phyloP scores from a whole-genome alignment of 2,329 filamentous ascomycete species.

The Claviceps humidiphila region DNA sequence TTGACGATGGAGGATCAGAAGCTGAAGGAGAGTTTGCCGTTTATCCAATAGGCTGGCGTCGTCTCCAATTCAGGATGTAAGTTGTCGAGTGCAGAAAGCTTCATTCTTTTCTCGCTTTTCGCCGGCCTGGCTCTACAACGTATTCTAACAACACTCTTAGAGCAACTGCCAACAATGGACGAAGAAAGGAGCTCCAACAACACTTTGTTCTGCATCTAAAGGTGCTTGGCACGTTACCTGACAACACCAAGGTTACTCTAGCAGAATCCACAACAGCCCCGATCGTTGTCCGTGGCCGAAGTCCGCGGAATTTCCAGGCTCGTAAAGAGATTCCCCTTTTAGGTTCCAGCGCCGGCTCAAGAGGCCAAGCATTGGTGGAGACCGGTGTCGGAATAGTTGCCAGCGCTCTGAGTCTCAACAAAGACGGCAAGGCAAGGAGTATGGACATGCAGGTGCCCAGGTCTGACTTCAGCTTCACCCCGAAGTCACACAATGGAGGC shows the following conservation, averaged over 20 bases:
- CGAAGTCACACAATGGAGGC: slow-evolving; percentile 40
- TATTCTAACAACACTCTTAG: slow-evolving; percentile 24
- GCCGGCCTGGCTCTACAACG: no score
- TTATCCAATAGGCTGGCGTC: slow-evolving; percentile 88
- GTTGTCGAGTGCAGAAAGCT: slow-evolving; percentile 26
- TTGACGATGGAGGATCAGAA: slow-evolving; percentile 45
- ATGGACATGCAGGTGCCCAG: slow-evolving; percentile 43
- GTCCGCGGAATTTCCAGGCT: slow-evolving; percentile 87
- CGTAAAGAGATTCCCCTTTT: slow-evolving; percentile 84
- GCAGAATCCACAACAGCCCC: slow-evolving; percentile 78
- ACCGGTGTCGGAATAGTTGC: slow-evolving; percentile 48
- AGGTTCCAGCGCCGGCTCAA: slow-evolving; percentile 60
- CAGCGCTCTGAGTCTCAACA: slow-evolving; percentile 40
- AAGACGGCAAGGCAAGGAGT: slow-evolving; percentile 36
- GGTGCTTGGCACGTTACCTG: slow-evolving; percentile 69
- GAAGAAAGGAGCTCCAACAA: slow-evolving; percentile 88
- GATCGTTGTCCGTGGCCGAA: slow-evolving; percentile 86
- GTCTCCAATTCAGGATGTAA: slow-evolving; percentile 77
- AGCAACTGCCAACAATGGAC: slow-evolving; percentile 90
- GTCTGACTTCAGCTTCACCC: slow-evolving; percentile 45
- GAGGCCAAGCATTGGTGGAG: slow-evolving; percentile 62
- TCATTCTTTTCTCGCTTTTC: slow-evolving; percentile 14
- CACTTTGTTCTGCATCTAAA: slow-evolving; percentile 88
- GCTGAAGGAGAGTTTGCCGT: slow-evolving; percentile 70
- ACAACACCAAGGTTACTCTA: slow-evolving; percentile 68